Evolutionary conservation across 768 basidiomycete species (phyloP), one percentile per base, ranked within the genome.

Genomic region (Mycena epipterygia): DNA sequence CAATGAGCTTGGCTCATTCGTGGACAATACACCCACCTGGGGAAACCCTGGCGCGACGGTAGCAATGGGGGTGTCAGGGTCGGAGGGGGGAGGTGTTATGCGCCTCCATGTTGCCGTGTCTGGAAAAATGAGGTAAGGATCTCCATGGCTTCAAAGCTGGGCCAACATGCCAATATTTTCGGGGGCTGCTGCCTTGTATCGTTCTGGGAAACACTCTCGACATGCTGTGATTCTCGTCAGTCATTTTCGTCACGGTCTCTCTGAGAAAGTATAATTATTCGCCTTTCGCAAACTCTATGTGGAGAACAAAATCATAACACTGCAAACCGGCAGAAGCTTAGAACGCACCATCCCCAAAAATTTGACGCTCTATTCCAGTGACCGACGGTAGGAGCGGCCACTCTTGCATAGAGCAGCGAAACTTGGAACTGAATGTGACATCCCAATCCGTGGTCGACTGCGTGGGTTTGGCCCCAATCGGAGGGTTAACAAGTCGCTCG

Each of bases 351-450:
- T 55, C 53, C 21, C 53, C 71, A 37, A 68, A 68, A 9, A 72
- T 33, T 21, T 33, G 19, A 14, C 57, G 46, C 57, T 68, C 60
- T 6, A 72, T 68, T 16, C 39, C 33, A 5, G 25, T 25, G n/a
- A 72, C 32, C 21, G 71, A 72, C 0, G 71, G 71, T 23, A 68
- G 19, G 25, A 72, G 35, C 23, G 63, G 63, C 67, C 56, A 68
- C 23, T 58, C 56, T 23, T 68, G 67, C 42, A 72, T 39, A 23
- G 67, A 64, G 11, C 67, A 62, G 5, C 71, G 55, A 21, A 39
- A 58, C 32, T 30, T 67, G 8, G 71, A 42, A 16, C 71, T 72
- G n/a, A 64, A 64, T 25, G 51, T 30, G 21, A 59, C 62, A 29
- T 72, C 71, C 71, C 71, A 68, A 42, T 72, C 71, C 2, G 32